Evolutionary conservation across 2,329 filamentous ascomycete species (phyloP).

Genomic region (Fonsecaea pedrosoi): DNA sequence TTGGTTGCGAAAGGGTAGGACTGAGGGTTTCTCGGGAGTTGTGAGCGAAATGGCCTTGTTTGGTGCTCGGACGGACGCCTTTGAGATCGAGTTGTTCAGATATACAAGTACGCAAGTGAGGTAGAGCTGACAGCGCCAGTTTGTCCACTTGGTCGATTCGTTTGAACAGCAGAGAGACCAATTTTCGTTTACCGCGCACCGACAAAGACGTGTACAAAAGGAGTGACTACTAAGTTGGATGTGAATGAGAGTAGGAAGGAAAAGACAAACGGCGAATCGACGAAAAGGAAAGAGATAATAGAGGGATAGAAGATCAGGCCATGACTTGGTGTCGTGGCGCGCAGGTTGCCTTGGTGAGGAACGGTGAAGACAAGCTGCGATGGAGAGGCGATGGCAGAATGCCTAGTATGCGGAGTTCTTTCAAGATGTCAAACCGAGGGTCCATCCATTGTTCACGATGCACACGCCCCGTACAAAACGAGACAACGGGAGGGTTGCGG

Average conservation of each 20-base stretch:
- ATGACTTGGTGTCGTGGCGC: conserved; percentile 11
- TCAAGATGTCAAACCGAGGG: conserved; percentile 8
- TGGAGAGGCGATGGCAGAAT: conserved; percentile 17
- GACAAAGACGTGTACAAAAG: conserved; percentile 17
- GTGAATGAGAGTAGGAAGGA: not conserved
- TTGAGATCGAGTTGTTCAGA: conserved; percentile 4
- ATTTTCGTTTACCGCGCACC: not conserved
- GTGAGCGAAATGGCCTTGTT: not conserved
- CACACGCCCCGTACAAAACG: not conserved
- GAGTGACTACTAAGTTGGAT: conserved; percentile 20
- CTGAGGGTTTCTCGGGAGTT: not conserved
- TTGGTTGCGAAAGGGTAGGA: not conserved
- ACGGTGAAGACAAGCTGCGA: conserved; percentile 15
- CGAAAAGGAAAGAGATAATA: not conserved
- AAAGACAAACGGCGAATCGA: not conserved
- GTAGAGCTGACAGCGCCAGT: not conserved
- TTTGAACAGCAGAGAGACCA: not conserved
- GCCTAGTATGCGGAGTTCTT: conserved; percentile 10
- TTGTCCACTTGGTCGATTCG: not conserved
- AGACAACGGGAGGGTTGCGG: not conserved
- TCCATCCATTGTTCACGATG: conserved; percentile 1
- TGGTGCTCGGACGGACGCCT: not conserved
- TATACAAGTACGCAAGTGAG: not conserved
- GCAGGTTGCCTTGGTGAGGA: conserved; percentile 3
- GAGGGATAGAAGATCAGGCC: conserved; percentile 6